Evolutionary conservation across 306 rosid species (phyloP).

Genomic region (Bauhinia variegata): DNA sequence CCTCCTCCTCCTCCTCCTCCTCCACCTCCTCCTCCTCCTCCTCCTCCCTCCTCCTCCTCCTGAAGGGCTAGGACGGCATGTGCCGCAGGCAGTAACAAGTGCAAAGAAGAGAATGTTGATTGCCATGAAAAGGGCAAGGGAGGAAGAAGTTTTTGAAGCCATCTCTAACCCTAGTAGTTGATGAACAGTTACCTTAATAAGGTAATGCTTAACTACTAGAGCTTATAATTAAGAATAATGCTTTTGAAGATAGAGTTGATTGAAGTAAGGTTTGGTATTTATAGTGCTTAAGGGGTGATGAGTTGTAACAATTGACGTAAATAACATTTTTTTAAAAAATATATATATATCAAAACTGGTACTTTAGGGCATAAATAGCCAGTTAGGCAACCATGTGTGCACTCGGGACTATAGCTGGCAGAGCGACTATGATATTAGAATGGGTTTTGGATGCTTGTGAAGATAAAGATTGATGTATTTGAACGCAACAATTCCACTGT

Average conservation of each 20-base stretch:
- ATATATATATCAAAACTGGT: too few species aligned
- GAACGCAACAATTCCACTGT: background rate
- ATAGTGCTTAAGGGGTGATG: constrained; percentile 24
- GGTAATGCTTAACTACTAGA: background rate
- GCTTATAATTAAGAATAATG: constrained; percentile 12
- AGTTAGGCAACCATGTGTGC: constrained; percentile 34
- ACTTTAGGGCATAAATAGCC: constrained; percentile 12
- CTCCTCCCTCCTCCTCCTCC: too few species aligned
- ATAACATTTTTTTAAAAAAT: background rate
- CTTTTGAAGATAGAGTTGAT: constrained; percentile 16
- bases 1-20: too few species aligned
- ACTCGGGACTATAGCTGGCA: constrained; percentile 58
- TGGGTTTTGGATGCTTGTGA: constrained; percentile 42
- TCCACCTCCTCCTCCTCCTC: too few species aligned
- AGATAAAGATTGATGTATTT: background rate
- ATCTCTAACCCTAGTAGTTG: constrained; percentile 38
- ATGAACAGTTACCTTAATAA: background rate
- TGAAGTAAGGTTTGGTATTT: constrained; percentile 18
- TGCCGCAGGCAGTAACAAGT: constrained; percentile 55
- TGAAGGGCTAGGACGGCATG: constrained; percentile 45
- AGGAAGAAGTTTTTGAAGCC: constrained; percentile 62
- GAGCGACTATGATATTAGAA: constrained; percentile 1
- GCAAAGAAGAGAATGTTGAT: constrained; percentile 77
- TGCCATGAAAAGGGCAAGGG: constrained; percentile 66
- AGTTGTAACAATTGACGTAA: background rate